Evolutionary conservation across 176 grass and related monocot genomes (phyloP), one percentile per base, ranked within the genome.

Genomic region (Carex pumila): DNA sequence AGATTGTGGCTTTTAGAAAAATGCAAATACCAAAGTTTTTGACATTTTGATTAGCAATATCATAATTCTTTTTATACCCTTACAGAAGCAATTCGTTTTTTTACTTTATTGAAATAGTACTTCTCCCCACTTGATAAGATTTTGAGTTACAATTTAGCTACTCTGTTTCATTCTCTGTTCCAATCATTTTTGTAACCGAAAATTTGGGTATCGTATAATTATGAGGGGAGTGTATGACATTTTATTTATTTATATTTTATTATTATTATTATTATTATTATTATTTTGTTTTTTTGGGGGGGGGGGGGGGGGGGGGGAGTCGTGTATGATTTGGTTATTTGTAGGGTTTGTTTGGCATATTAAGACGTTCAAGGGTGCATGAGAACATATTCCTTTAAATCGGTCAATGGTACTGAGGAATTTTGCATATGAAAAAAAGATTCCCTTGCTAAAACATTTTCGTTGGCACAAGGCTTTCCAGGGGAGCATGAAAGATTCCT

Each of bases 121-220:
- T 62, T 62, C 25, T 12, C 19, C 8, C 57, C 13, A 14, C 12
- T 1, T 43, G 41, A 39, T 70, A 37, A 43, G 66, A 14, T 37
- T 70, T 43, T 70, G 66, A 70, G 66, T 43, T 73, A 15, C 41
- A 22, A 21, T 73, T 21, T 73, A 60, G n/a, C 2, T 37, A 50
- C 70, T 75, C 71, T 52, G 39, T 74, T 74, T 74, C 71, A 29
- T 49, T 72, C 70, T 50, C 71, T 50, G 43, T 74, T 29, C 41
- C 43, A 41, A 22, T 47, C 39, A 71, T 71, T 47, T 22, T 71
- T 43, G 6, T 43, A 71, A 17, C 31, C 12, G 2, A 37, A 68
- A 39, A 41, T 36, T 36, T 41, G 31, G 31, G 12, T 41, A n/a
- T n/a, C n/a, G n/a, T n/a, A 69, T 17, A 37, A 61, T 30, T 30